Evolutionary conservation across 805 yeast genomes (phyloP).

Genomic region (Metschnikowia borealis): DNA sequence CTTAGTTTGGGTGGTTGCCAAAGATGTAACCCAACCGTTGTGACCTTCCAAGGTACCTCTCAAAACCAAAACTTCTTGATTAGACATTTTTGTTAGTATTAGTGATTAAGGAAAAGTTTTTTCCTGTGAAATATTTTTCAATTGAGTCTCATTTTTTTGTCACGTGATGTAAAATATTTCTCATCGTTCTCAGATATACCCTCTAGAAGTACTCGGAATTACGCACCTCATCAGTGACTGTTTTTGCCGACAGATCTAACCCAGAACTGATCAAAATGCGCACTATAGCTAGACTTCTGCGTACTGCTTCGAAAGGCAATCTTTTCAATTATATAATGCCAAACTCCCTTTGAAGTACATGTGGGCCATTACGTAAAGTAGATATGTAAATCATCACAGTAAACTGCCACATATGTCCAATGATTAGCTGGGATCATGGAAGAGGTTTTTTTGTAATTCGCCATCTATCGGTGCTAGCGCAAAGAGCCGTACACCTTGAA

Average conservation of each 20-base stretch:
- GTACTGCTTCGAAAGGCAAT: neutral
- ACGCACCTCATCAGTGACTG: slow-evolving; percentile 36
- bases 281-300: neutral
- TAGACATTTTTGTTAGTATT: slow-evolving; percentile 50
- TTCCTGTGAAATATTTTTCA: slow-evolving; percentile 8
- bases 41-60: slow-evolving; percentile 98
- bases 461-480: neutral
- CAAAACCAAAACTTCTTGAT: slow-evolving; percentile 95
- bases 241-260: slow-evolving; percentile 23
- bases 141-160: slow-evolving; percentile 14
- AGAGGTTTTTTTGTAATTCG: neutral
- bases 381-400: neutral
- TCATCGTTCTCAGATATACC: slow-evolving; percentile 25
- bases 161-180: slow-evolving; percentile 10
- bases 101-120: slow-evolving; percentile 8
- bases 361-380: neutral
- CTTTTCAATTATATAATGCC: neutral
- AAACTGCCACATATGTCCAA: neutral
- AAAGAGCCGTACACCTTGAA: neutral
- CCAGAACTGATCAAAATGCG: neutral
- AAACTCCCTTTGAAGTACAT: neutral
- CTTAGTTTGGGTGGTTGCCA: slow-evolving; percentile 96
- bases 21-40: slow-evolving; percentile 90
- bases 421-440: neutral
- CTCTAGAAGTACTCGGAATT: slow-evolving; percentile 33